Evolutionary conservation across 2,329 filamentous ascomycete genomes (phyloP), one percentile per base, ranked within the genome.

Genomic region (Teratosphaeria epicoccoides): DNA sequence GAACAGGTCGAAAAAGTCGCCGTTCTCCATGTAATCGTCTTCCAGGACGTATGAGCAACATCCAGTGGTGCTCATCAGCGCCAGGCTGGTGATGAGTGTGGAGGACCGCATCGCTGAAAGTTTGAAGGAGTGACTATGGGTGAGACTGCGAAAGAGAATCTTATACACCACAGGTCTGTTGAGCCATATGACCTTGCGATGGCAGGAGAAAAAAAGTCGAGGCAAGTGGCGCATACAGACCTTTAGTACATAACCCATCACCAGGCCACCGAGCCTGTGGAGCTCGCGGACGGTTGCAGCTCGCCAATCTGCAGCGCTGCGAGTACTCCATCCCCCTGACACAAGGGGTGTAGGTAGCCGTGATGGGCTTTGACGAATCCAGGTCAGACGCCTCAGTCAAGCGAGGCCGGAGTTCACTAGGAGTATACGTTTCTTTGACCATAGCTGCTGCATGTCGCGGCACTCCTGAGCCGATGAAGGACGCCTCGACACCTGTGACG

Each of bases 1-100:
- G 61, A 80, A 79, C 58, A 72, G 69, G 57, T 73, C 68, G 61
- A 79, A 78, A 61, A 79, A 80, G 52, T 68, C 67, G 47, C 63
- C 61, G 29, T 58, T 55, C 1, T 64, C 59, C 45, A 67, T 68
- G 61, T 77, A 77, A 59, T 76, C 72, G 54, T 78, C 75, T 53
- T 72, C 58, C 45, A 79, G 63, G 17, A 58, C 56, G 51, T 67
- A 68, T 10, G 52, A 55, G 57, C 63, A 61, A 56, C 57, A 59
- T 45, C 59, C 58, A 50, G 58, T 57, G 57, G 58, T 54, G 57
- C 56, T 57, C 53, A 62, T 51, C 37, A 62, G 17, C 24, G 24
- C 26, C 22, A 54, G 46, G 33, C 24, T 43, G 20, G 49, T 49
- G 49, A 50, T 20, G 52, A 55, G 28, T 33, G 53, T 55, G 17